A percentile compares a stretch with the other conserved stretches of the same genome.
phyloP scores from a whole-genome alignment of 2,329 filamentous ascomycete genomes.

The Cercospora beticola region DNA sequence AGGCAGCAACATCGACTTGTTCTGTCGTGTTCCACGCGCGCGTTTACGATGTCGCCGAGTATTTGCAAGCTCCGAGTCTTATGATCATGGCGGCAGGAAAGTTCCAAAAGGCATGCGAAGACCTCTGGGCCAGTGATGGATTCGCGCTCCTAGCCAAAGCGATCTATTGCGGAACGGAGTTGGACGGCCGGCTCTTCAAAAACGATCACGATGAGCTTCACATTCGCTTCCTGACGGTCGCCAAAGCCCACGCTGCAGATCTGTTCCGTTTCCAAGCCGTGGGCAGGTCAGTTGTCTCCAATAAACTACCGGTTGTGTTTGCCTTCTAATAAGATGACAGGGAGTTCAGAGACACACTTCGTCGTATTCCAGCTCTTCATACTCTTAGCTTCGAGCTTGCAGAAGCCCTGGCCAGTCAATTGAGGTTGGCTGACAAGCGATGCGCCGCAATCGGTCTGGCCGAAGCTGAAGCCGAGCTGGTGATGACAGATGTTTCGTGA shows the following conservation, averaged over 20 bases:
- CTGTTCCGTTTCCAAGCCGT: not conserved
- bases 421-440: not conserved
- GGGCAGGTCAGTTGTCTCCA: not conserved
- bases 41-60: not conserved
- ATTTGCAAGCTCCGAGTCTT: not conserved
- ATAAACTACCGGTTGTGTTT: not conserved
- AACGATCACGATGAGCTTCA: not conserved
- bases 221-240: not conserved
- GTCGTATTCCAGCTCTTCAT: not conserved
- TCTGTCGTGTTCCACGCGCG: not conserved
- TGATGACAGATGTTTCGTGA: too few relatives aligned
- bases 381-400: not conserved
- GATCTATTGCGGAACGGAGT: not conserved
- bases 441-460: too few relatives aligned
- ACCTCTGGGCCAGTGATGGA: not conserved
- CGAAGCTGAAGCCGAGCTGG: too few relatives aligned
- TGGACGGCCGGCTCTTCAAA: not conserved
- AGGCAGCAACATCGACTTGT: not conserved
- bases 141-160: not conserved
- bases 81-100: not conserved
- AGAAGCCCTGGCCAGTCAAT: not conserved
- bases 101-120: not conserved
- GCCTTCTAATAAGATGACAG: not conserved
- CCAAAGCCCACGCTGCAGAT: not conserved
- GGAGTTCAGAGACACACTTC: not conserved